phyloP scores from a whole-genome alignment of 805 yeast genomes.

The Ogataea salicorniae region DNA sequence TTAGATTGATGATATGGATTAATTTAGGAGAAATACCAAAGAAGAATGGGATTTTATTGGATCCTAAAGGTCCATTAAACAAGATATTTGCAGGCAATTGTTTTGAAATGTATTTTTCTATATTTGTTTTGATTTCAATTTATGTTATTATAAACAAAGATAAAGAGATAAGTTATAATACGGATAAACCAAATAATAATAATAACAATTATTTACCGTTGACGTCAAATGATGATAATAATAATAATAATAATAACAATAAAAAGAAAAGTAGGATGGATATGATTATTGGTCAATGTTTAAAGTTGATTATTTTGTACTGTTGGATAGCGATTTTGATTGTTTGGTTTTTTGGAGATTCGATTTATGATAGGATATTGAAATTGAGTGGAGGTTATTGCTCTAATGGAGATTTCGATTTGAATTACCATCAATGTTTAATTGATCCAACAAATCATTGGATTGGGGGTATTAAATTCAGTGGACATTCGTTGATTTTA shows the following conservation, averaged over 20 bases:
- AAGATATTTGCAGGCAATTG: conserved; percentile 26
- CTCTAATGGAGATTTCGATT: conserved; percentile 13
- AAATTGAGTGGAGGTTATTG: conserved; percentile 38
- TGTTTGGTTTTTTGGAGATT: conserved; percentile 32
- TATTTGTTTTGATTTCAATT: conserved; percentile 8
- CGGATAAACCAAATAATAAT: not conserved
- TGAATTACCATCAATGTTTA: conserved; percentile 20
- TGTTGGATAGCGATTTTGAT: conserved; percentile 18
- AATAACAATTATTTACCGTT: conserved; percentile 12
- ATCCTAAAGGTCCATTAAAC: conserved; percentile 24
- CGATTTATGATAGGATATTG: conserved; percentile 30
- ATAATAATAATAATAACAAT: not conserved
- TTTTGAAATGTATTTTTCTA: conserved; percentile 21
- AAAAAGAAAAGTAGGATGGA: conserved; percentile 1
- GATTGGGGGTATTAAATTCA: conserved; percentile 36
- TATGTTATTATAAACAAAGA: conserved; percentile 6
- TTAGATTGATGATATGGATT: conserved; percentile 2
- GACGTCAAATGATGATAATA: conserved; percentile 6
- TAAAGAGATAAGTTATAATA: not conserved
- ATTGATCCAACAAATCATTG: conserved; percentile 20
- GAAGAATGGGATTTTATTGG: conserved; percentile 13
- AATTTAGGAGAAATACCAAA: conserved; percentile 1
- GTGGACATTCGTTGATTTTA: conserved; percentile 39
- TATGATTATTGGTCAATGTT: conserved; percentile 11
- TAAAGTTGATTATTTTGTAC: conserved; percentile 18